phyloP scores from a whole-genome alignment of 805 yeast species.

The Cyberlindnera mrakii region DNA sequence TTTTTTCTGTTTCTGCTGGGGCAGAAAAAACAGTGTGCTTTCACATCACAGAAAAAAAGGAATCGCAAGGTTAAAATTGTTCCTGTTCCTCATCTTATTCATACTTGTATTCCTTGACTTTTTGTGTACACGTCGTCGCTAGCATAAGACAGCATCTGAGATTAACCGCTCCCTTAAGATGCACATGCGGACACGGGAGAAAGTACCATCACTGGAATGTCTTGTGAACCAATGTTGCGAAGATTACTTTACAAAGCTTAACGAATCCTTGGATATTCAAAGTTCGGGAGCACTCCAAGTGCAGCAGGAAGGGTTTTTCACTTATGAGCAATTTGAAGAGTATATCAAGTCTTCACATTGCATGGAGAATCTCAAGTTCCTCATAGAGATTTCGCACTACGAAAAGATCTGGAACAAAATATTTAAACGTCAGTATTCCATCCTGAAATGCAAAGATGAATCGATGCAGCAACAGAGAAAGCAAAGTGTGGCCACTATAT shows the following conservation, averaged over 20 bases:
- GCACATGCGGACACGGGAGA: not conserved
- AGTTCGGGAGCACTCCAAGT: not conserved
- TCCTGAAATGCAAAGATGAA: constrained; percentile 26
- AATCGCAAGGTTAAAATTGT: too few species aligned
- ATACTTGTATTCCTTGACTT: too few species aligned
- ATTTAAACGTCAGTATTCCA: constrained; percentile 26
- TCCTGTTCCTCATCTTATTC: too few species aligned
- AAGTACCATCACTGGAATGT: constrained; percentile 20
- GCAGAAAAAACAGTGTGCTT: too few species aligned
- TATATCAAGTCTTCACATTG: constrained; percentile 36
- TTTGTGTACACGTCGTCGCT: too few species aligned
- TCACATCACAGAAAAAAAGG: too few species aligned
- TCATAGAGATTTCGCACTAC: constrained; percentile 39
- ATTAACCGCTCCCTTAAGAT: not conserved
- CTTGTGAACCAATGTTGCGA: constrained; percentile 26
- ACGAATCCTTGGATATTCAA: not conserved
- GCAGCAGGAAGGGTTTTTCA: constrained; percentile 3
- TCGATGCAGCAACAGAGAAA: constrained; percentile 10
- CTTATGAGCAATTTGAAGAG: constrained; percentile 25
- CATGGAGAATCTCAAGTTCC: constrained; percentile 38
- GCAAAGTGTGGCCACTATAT: constrained; percentile 17
- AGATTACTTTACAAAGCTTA: constrained; percentile 13
- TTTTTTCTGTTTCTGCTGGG: too few species aligned
- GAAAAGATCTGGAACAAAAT: constrained; percentile 35
- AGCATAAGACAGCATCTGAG: too few species aligned